Evolutionary conservation across 176 grass and related monocot species (phyloP).

Genomic region (Triticum timopheevii): DNA sequence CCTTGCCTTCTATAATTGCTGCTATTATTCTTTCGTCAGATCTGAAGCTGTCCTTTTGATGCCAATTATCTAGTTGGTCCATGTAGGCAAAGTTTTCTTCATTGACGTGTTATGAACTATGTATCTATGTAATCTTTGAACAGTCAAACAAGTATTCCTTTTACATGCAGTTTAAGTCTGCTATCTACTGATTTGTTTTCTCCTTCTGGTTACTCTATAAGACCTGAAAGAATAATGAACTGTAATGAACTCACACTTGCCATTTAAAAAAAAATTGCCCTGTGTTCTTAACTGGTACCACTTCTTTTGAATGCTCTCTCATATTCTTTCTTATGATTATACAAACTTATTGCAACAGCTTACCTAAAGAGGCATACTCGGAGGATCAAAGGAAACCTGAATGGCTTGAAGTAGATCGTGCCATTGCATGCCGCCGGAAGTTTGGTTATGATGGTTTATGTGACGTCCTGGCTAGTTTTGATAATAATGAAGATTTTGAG

Average conservation of each 20-base stretch:
- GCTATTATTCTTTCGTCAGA: slow-evolving; percentile 1
- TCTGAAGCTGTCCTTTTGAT: not conserved
- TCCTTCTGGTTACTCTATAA: not conserved
- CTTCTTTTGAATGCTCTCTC: not conserved
- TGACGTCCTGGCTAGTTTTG: slow-evolving; percentile 43
- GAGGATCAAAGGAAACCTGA: slow-evolving; percentile 56
- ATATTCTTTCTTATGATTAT: not conserved
- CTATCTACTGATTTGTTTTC: not conserved
- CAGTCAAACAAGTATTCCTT: not conserved
- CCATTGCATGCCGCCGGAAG: slow-evolving; percentile 52
- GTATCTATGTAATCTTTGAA: not conserved
- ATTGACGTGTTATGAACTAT: not conserved
- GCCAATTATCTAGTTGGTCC: not conserved
- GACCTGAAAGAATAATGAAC: not conserved
- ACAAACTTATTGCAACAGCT: slow-evolving; percentile 33
- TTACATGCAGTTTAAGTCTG: not conserved
- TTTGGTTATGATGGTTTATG: slow-evolving; percentile 25
- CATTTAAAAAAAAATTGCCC: not conserved
- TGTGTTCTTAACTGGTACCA: not conserved
- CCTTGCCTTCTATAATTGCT: not conserved
- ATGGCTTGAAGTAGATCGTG: slow-evolving; percentile 69
- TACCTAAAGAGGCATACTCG: slow-evolving; percentile 28
- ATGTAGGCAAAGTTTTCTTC: not conserved
- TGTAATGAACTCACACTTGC: not conserved
- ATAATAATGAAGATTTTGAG: slow-evolving; percentile 21